Base-by-base conservation (phyloP, 768 basidiomycete genomes). In the Tulasnella sp. region DNA sequence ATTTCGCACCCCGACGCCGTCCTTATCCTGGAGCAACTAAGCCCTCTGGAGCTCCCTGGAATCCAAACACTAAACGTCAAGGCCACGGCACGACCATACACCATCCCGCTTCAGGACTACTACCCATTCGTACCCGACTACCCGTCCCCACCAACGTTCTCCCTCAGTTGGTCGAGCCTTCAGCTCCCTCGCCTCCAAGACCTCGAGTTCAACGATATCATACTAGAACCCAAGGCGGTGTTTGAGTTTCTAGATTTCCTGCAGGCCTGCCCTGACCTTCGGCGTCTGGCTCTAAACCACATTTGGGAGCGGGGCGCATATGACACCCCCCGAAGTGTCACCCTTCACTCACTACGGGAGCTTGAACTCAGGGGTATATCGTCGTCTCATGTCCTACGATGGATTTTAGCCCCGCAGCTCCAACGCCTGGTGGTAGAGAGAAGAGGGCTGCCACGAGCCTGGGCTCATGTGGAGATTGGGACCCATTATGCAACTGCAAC, bases 61-160 rank as follows among this genome's bases (percentile, higher is more conserved):
- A 16, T 67, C 61, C 61, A 11, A 67, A 67, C 61, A 29, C 32
- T 67, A 32, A 10, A 1, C 26, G 26, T 67, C 61, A 67, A 67
- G 29, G 61, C 61, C 26, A 26, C 61, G 61, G 5, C 61, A 11
- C 61, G 61, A 67, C 61, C 16, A 57, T 57, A 10, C 20, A n/a
- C 7, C 55, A 3, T 29, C 26, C 55, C 61, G 32, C 61, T 67
- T 67, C 26, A 29, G 29, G 61, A 67, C 61, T 67, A 67, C n/a
- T 67, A 67, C 61, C 61, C 61, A 67, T 67, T 67, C 32, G 10
- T 67, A 13, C 61, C 61, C 61, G 61, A 67, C 61, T 67, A 67
- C 61, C 61, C 61, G 2, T 29, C 61, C 32, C 61, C 29, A 5
- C 61, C 61, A 26, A 67, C 61, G 7, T 67, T 67, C 61, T 67